Evolutionary conservation across 768 basidiomycete species (phyloP), one percentile per base, ranked within the genome.

Genomic region (Lentinula guzmanii): DNA sequence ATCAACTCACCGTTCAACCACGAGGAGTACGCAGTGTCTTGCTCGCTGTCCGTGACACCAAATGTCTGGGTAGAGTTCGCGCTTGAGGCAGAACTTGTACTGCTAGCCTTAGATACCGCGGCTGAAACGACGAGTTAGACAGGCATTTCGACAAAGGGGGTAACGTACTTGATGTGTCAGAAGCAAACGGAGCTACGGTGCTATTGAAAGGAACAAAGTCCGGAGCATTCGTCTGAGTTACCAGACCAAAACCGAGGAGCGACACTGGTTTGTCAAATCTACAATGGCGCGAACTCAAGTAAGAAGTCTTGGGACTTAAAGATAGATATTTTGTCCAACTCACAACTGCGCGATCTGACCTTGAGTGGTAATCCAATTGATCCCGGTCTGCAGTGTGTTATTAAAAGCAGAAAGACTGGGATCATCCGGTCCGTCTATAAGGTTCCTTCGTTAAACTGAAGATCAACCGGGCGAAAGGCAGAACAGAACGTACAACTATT

Each of bases 191-290:
- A 16, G 80, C 69, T 61, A 73, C 62, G 60, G 71, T 54, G 41
- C 71, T 70, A 66, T 89, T 85, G 75, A 89, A 89, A 0, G 87
- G 86, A 5, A 85, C 83, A 60, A 85, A 90, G 64, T 70, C 68
- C 16, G 78, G 73, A 0, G 80, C 69, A 70, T 83, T 86, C 41
- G 68, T 59, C 63, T 82, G 78, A 0, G 86, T 85, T 21, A 89
- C 84, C 51, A 89, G 73, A 75, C 88, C 87, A 56, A 89, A 86
- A 1, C 75, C 82, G 37, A 77, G 81, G 37, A 87, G 68, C 3
- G 76, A 65, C 9, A 79, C 68, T 3, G 87, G 87, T 65, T 88
- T 89, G 28, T 77, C 75, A 34, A 79, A 76, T 34, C 86, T 87
- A 5, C 16, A 18, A 18, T 15, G 11, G 7, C 55, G 16, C 28